phyloP scores from a whole-genome alignment of 2,329 filamentous ascomycete species.

The Colletotrichum filicis region DNA sequence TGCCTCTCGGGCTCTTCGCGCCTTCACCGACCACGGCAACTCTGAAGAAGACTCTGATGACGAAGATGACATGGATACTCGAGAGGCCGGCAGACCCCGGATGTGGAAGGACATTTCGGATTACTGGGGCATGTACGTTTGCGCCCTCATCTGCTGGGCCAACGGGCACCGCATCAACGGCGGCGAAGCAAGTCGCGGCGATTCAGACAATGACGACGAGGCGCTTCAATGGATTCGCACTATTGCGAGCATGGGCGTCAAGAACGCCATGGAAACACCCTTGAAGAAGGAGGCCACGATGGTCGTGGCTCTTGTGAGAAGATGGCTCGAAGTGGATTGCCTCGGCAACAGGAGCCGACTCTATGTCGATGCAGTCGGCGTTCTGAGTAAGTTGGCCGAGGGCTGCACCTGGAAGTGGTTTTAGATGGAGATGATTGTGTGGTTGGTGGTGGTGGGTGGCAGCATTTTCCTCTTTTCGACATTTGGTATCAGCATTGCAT shows the following conservation, averaged over 20 bases:
- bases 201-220: constrained; percentile 37
- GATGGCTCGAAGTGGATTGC: constrained; percentile 60
- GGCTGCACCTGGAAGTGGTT: constrained; percentile 38
- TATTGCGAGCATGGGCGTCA: constrained; percentile 53
- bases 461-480: not conserved
- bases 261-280: constrained; percentile 50
- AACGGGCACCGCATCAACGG: constrained; percentile 51
- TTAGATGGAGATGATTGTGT: not conserved
- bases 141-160: constrained; percentile 69
- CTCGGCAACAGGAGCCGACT: constrained; percentile 59
- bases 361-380: constrained; percentile 63
- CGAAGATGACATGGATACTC: constrained; percentile 17
- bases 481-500: not conserved
- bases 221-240: constrained; percentile 51
- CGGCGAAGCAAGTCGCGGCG: constrained; percentile 36
- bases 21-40: constrained; percentile 44
- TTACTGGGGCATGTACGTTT: constrained; percentile 68
- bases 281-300: constrained; percentile 54
- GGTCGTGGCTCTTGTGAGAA: constrained; percentile 60
- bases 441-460: not conserved
- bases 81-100: constrained; percentile 25
- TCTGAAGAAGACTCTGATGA: constrained; percentile 22
- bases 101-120: constrained; percentile 53
- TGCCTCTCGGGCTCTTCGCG: constrained; percentile 62
- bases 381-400: constrained; percentile 63